Evolutionary conservation across 1,139 yeast genomes (phyloP), one percentile per base, ranked within the genome.

Genomic region (Yamadazyma triangularis): DNA sequence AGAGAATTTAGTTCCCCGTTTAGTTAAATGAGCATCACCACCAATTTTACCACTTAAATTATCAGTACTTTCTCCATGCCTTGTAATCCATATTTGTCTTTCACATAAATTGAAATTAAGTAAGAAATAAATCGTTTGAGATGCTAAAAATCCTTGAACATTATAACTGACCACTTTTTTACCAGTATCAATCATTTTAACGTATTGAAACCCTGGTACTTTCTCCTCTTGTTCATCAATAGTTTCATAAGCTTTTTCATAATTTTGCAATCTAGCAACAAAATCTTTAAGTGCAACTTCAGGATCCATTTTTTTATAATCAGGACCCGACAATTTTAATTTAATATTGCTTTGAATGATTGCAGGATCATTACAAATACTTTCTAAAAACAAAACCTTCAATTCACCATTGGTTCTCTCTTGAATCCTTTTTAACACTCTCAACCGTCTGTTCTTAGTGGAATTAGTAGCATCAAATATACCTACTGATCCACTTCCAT

Each of bases 381-480:
- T 82, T 53, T 91, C 98, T 41, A 91, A 63, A 50, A 79, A 91
- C 27, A 91, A 60, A 1, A 88, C 93, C 51, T 86, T 87, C 36
- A 91, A 69, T 42, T 79, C 81, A 6, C 87, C 87, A 29, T 73
- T 70, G 19, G 85, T 73, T 30, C 95, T 67, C 42, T 79, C 77
- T 46, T 77, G 76, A 35, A 89, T 85, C 26, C 79, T 71, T 34
- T 77, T 75, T 34, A 85, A 57, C 2, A 88, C 89, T 50, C 76
- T 72, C 33, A 65, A 60, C 40, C 97, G 68, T 39, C 97, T 70
- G 9, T 65, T 68, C 35, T 76, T 77, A 1, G 96, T 91, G 2
- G 96, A 84, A 54, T 91, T 91, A 4, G 95, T 88, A 1, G 97
- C 97, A 58, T 91, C 98, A 49, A 91, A 81, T 11, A 91, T 87